Conservation (phyloP, 2,329 filamentous ascomycete species). For the Atkinsonella hypoxylon region DNA sequence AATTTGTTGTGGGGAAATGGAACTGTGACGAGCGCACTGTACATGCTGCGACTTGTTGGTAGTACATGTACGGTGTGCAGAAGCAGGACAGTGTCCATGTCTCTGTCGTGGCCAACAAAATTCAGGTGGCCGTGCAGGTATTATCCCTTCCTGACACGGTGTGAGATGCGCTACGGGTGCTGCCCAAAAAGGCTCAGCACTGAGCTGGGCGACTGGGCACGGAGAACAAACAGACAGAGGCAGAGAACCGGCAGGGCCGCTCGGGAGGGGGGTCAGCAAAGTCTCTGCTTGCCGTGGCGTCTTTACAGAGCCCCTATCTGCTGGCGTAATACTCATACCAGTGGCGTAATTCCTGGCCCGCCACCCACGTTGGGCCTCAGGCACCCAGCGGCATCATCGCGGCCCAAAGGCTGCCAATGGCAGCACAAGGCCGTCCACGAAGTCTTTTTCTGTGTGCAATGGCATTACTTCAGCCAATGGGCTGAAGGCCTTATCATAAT, state of each 20-base stretch:
- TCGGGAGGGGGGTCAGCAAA: slow-evolving; percentile 1
- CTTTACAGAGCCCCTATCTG: background rate
- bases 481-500: background rate
- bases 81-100: background rate
- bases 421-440: slow-evolving; percentile 2
- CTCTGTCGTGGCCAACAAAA: background rate
- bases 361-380: slow-evolving; percentile 17
- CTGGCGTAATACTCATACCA: slow-evolving; percentile 16
- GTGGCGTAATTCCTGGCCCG: slow-evolving; percentile 16
- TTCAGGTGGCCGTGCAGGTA: background rate
- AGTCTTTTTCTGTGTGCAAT: background rate
- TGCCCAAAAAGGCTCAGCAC: background rate
- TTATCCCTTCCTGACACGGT: background rate
- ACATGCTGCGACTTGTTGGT: background rate
- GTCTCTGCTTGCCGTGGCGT: background rate
- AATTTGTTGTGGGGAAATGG: too few relatives aligned
- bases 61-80: background rate
- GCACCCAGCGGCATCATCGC: slow-evolving; percentile 10
- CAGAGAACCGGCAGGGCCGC: background rate
- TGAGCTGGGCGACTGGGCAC: background rate
- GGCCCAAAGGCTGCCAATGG: slow-evolving; percentile 6
- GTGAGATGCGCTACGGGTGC: background rate
- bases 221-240: background rate
- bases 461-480: slow-evolving; percentile 3
- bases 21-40: background rate